These are phyloP conservation scores for Fusarium sp. DNA, from an alignment of 2,329 filamentous ascomycete genomes.

Conservation along the genomic window DNA sequence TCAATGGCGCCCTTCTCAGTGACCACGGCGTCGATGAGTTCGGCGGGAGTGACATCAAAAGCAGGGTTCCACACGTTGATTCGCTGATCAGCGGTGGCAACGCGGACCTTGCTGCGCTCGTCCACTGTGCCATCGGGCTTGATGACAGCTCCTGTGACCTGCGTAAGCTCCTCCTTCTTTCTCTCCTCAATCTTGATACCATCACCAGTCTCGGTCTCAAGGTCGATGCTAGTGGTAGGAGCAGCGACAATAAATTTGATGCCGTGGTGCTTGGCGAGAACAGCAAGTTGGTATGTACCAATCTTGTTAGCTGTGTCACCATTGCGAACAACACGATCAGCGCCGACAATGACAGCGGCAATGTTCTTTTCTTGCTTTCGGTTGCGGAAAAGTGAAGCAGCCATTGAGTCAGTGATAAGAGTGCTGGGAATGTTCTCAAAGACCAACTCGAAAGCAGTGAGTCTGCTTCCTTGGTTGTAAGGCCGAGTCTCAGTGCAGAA, in stretches of 20 bases:
- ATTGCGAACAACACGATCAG: constrained; percentile 94
- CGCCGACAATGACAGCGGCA: constrained; percentile 90
- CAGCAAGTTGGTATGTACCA: constrained; percentile 91
- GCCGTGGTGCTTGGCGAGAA: constrained; percentile 88
- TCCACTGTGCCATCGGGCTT: constrained; percentile 72
- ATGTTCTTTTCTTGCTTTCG: constrained; percentile 75
- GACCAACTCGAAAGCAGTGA: constrained; percentile 97
- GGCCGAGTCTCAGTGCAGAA: constrained; percentile 98
- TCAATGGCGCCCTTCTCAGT: constrained; percentile 91
- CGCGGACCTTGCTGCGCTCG: constrained; percentile 71
- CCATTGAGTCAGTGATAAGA: constrained; percentile 97
- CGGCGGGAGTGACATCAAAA: constrained; percentile 92
- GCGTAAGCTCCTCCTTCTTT: constrained; percentile 82
- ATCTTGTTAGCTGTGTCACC: constrained; percentile 99
- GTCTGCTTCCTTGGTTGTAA: constrained; percentile 95
- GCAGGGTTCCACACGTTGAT: constrained; percentile 96
- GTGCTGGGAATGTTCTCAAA: constrained; percentile 93
- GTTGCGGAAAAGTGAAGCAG: constrained; percentile 80
- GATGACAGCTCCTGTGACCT: constrained; percentile 81
- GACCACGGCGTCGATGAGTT: constrained; percentile 91
- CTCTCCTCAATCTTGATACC: constrained; percentile 94
- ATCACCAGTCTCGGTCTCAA: constrained; percentile 79
- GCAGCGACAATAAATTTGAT: constrained; percentile 96
- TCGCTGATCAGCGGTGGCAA: constrained; percentile 82
- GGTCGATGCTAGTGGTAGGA: constrained; percentile 92